Evolutionary conservation across 2,329 filamentous ascomycete genomes (phyloP).

Genomic region (Stemphylium lycopersici): DNA sequence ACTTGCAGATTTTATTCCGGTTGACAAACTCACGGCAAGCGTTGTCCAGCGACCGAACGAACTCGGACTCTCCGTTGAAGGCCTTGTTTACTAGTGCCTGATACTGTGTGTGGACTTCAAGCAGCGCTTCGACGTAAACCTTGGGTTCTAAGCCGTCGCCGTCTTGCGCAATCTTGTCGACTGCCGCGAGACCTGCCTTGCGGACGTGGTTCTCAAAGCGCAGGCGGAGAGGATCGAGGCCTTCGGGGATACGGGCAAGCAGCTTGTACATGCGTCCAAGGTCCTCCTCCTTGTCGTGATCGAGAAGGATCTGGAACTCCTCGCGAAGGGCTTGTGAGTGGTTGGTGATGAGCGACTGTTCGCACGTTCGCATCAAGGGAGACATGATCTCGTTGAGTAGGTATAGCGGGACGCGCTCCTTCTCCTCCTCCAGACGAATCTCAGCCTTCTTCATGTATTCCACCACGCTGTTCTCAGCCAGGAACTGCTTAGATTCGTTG

Average conservation of each 20-base stretch:
- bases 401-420: conserved; percentile 90
- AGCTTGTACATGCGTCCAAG: conserved; percentile 96
- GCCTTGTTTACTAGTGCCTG: conserved; percentile 88
- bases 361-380: conserved; percentile 83
- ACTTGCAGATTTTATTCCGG: conserved; percentile 93
- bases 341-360: conserved; percentile 85
- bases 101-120: conserved; percentile 94
- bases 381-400: conserved; percentile 87
- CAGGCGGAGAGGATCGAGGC: conserved; percentile 83
- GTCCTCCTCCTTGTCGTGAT: conserved; percentile 93
- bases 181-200: conserved; percentile 84
- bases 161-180: conserved; percentile 87
- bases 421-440: conserved; percentile 85
- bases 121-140: conserved; percentile 91
- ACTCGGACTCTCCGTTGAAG: conserved; percentile 95
- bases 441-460: conserved; percentile 99
- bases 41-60: conserved; percentile 94
- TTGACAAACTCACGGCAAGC: conserved; percentile 98
- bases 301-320: conserved; percentile 91
- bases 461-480: conserved; percentile 95
- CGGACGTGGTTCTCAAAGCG: conserved; percentile 93
- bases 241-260: conserved; percentile 85
- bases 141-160: conserved; percentile 93
- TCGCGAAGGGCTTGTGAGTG: conserved; percentile 87
- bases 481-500: conserved; percentile 89